Percentiles rank a stretch among this genome's conserved stretches.
Evolutionary conservation across 441 rosid species (phyloP).

Genomic region (Mallotus japonicus): DNA sequence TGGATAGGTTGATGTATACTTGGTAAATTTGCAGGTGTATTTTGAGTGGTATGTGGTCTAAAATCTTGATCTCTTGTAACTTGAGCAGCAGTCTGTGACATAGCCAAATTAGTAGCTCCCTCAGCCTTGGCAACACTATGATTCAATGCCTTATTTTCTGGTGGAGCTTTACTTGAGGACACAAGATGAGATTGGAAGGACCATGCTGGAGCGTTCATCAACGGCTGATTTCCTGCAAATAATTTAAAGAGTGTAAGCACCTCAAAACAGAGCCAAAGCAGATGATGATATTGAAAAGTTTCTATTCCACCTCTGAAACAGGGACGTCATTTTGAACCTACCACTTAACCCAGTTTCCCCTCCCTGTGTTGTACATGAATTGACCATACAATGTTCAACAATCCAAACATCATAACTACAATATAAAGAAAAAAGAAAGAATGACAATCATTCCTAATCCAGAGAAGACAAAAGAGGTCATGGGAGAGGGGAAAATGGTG

Average conservation of each 20-base stretch:
- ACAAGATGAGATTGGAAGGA: slow-evolving; percentile 59
- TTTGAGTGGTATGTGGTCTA: slow-evolving; percentile 60
- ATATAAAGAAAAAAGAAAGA: neutral
- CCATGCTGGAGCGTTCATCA: slow-evolving; percentile 62
- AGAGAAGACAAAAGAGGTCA: neutral
- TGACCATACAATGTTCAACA: slow-evolving; percentile 1
- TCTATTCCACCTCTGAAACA: neutral
- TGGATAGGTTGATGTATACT: slow-evolving; percentile 56
- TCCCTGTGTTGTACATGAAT: neutral
- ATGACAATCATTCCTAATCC: neutral
- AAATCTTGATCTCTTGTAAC: slow-evolving; percentile 54
- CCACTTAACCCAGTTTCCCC: neutral
- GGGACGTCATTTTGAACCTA: neutral
- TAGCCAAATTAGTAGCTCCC: slow-evolving; percentile 38
- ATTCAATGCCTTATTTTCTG: slow-evolving; percentile 50
- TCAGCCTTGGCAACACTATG: slow-evolving; percentile 47
- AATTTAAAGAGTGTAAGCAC: slow-evolving; percentile 11
- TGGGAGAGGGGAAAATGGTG: neutral
- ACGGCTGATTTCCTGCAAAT: slow-evolving; percentile 58
- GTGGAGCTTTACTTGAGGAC: slow-evolving; percentile 41
- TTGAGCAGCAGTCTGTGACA: slow-evolving; percentile 39
- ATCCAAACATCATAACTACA: neutral
- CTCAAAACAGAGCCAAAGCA: neutral
- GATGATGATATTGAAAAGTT: neutral
- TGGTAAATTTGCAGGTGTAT: slow-evolving; percentile 46